phyloP scores from a whole-genome alignment of 768 basidiomycete species.

The Amanita subjunquillea region DNA sequence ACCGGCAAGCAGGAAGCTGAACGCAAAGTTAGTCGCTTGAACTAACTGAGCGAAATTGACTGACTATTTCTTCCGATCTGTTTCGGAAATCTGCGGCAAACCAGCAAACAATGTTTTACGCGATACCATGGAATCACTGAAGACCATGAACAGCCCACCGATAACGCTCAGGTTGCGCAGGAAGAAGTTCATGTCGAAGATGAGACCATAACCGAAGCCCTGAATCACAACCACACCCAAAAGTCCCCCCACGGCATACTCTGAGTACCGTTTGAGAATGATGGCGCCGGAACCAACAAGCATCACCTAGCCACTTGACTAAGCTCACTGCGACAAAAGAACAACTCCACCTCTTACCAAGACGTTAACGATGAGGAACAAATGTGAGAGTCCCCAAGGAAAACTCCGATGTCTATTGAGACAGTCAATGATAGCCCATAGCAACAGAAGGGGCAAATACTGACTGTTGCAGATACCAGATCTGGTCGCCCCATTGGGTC shows the following conservation, averaged over 20 bases:
- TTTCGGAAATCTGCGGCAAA: slow-evolving; percentile 83
- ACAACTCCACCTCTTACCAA: slow-evolving; percentile 44
- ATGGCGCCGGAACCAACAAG: slow-evolving; percentile 72
- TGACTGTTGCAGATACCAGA: slow-evolving; percentile 96
- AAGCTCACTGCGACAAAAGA: neutral
- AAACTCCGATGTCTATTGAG: slow-evolving; percentile 78
- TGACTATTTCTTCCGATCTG: slow-evolving; percentile 97
- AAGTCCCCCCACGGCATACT: slow-evolving; percentile 84
- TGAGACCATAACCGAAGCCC: slow-evolving; percentile 97
- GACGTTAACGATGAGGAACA: slow-evolving; percentile 89
- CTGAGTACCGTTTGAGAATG: slow-evolving; percentile 79
- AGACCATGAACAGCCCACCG: slow-evolving; percentile 98
- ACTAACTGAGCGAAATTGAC: slow-evolving; percentile 16
- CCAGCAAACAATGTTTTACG: slow-evolving; percentile 87
- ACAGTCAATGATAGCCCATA: slow-evolving; percentile 8
- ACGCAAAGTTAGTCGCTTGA: neutral
- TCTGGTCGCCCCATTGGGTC: slow-evolving; percentile 94
- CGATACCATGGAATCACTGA: slow-evolving; percentile 89
- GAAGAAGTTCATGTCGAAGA: slow-evolving; percentile 99
- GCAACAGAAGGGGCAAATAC: slow-evolving; percentile 18
- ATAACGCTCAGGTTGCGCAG: slow-evolving; percentile 97
- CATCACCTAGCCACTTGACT: slow-evolving; percentile 62
- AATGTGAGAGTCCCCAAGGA: slow-evolving; percentile 89
- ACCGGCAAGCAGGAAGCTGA: slow-evolving; percentile 92
- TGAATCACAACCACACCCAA: slow-evolving; percentile 88